Evolutionary conservation across 1,284 basidiomycete genomes (phyloP).

Genomic region (Tilletia setariae): DNA sequence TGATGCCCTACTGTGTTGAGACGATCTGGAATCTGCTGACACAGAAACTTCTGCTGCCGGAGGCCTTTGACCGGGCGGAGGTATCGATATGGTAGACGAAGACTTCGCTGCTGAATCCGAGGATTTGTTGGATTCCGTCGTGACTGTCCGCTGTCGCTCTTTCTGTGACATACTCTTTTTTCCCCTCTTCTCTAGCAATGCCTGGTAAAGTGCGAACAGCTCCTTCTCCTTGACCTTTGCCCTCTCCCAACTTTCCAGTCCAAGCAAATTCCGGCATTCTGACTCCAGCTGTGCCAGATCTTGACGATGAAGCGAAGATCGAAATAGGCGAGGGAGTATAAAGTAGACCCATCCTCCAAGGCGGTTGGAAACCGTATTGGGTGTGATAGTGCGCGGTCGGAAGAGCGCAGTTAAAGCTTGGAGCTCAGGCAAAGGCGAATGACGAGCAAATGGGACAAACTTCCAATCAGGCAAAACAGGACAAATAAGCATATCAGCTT

Average conservation of each 20-base stretch:
- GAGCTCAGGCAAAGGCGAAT: slow-evolving; percentile 20
- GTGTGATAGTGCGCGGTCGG: slow-evolving; percentile 15
- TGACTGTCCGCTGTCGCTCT: not conserved
- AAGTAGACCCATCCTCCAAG: slow-evolving; percentile 11
- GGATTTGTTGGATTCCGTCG: no score
- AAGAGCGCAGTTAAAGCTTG: not conserved
- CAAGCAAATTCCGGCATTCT: not conserved
- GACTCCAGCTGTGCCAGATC: not conserved
- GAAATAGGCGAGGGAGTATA: slow-evolving; percentile 2
- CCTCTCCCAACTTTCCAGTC: not conserved
- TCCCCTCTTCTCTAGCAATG: not conserved
- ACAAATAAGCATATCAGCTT: slow-evolving; percentile 19
- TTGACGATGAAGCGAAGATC: not conserved
- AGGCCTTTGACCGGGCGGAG: not conserved
- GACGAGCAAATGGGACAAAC: slow-evolving; percentile 13
- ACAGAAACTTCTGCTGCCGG: not conserved
- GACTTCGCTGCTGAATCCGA: not conserved
- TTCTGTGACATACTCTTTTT: not conserved
- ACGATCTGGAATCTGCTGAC: no score
- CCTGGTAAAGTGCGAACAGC: not conserved
- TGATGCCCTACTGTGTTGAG: no score
- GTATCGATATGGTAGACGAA: not conserved
- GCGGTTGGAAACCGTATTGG: slow-evolving; percentile 17
- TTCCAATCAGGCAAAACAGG: slow-evolving; percentile 1
- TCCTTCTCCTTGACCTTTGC: not conserved